Conservation (phyloP, 805 yeast genomes). For the Cyberlindnera misumaiensis region DNA sequence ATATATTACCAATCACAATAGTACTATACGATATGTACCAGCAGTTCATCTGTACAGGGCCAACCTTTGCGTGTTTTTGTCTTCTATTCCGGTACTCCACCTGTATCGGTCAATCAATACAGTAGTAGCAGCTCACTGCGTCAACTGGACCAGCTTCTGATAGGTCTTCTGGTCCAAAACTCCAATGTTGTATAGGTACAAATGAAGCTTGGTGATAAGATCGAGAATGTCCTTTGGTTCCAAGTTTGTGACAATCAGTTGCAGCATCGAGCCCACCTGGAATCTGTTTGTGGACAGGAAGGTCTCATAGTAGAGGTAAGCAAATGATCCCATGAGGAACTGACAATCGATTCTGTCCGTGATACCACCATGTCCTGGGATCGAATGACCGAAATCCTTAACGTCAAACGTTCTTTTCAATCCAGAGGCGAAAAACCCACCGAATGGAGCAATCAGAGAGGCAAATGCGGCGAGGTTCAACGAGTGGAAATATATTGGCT, state of each 20-base stretch:
- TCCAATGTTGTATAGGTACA: conserved; percentile 32
- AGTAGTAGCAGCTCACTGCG: too few species aligned
- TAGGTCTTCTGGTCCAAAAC: conserved; percentile 30
- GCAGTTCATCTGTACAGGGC: too few species aligned
- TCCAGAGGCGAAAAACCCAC: conserved; percentile 98
- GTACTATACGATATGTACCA: too few species aligned
- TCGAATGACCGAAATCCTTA: conserved; percentile 96
- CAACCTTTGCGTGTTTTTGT: too few species aligned
- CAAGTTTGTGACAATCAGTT: conserved; percentile 66
- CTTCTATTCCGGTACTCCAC: too few species aligned
- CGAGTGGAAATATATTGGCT: conserved; percentile 89
- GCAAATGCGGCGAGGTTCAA: conserved; percentile 88
- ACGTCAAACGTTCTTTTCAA: conserved; percentile 92
- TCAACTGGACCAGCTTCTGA: conserved; percentile 10
- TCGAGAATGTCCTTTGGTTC: conserved; percentile 57
- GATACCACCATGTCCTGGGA: conserved; percentile 98
- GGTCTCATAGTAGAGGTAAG: conserved; percentile 88
- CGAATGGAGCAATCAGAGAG: conserved; percentile 94
- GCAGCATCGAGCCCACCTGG: conserved; percentile 69
- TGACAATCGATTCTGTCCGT: conserved; percentile 98
- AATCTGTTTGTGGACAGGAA: conserved; percentile 71
- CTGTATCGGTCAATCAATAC: not conserved
- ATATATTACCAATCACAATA: too few species aligned
- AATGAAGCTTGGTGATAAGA: conserved; percentile 47
- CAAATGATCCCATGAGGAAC: conserved; percentile 93